Conservation (phyloP, 371 early-diverging fungal species). For the Rhizopus sp. region DNA sequence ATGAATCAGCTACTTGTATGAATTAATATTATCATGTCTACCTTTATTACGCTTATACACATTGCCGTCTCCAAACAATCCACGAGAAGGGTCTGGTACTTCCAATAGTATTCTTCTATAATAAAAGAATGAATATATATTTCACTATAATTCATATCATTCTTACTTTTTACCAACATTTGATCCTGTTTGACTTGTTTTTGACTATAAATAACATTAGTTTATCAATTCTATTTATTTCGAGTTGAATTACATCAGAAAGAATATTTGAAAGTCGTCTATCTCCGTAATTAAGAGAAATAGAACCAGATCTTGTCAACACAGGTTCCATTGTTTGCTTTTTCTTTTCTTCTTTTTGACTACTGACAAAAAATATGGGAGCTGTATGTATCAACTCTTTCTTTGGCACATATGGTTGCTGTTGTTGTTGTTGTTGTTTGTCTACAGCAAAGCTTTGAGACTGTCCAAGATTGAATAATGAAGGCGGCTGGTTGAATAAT, state of each 20-base stretch:
- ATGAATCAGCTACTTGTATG: background rate
- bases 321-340: background rate
- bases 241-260: slow-evolving; percentile 13
- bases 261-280: slow-evolving; percentile 24
- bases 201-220: background rate
- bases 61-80: slow-evolving; percentile 21
- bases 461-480: no score
- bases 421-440: background rate
- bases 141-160: background rate
- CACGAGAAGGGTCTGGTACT: slow-evolving; percentile 10
- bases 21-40: background rate
- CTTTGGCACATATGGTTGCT: background rate
- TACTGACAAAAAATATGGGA: slow-evolving; percentile 18
- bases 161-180: slow-evolving; percentile 6
- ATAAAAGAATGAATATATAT: background rate
- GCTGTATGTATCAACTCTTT: background rate
- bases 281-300: slow-evolving; percentile 17
- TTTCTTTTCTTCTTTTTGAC: slow-evolving; percentile 4
- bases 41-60: slow-evolving; percentile 11
- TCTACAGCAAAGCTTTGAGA: background rate
- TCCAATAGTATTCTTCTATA: slow-evolving; percentile 4
- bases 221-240: background rate
- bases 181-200: background rate
- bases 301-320: background rate
- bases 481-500: no score